These are phyloP conservation scores for Ogataea dorogensis DNA, from an alignment of 805 yeast genomes.

Conservation along the genomic window DNA sequence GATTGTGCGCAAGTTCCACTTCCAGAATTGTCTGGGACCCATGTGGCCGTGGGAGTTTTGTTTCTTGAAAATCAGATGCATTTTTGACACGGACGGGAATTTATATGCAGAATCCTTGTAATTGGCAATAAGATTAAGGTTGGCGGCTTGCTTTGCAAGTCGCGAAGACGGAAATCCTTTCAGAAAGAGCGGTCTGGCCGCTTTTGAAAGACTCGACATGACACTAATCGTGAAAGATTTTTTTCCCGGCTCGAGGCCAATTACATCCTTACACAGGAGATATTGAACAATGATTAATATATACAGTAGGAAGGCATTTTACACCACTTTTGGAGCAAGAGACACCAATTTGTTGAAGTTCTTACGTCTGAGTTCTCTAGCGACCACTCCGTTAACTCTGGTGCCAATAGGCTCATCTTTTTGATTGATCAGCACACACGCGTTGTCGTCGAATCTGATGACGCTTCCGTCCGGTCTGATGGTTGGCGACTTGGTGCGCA, in stretches of 20 bases:
- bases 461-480: conserved; percentile 84
- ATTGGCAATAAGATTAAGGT: conserved; percentile 52
- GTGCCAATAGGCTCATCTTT: conserved; percentile 91
- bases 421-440: conserved; percentile 92
- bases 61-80: conserved; percentile 55
- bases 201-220: conserved; percentile 17
- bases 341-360: conserved; percentile 84
- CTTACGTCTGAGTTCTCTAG: conserved; percentile 82
- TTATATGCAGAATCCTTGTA: conserved; percentile 41
- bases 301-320: conserved; percentile 12
- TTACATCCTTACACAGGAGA: conserved; percentile 10
- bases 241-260: background rate
- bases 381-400: conserved; percentile 86
- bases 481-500: conserved; percentile 74
- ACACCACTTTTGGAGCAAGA: conserved; percentile 83
- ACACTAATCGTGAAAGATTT: conserved; percentile 4
- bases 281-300: conserved; percentile 1
- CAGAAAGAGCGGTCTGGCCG: conserved; percentile 27
- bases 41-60: conserved; percentile 51
- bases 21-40: conserved; percentile 78
- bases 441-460: conserved; percentile 90
- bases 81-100: conserved; percentile 39
- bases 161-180: conserved; percentile 41
- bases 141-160: conserved; percentile 45
- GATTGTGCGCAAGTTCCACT: conserved; percentile 66